Base-by-base conservation (phyloP, 1,139 yeast genomes). In the Geotrichum fermentans region DNA sequence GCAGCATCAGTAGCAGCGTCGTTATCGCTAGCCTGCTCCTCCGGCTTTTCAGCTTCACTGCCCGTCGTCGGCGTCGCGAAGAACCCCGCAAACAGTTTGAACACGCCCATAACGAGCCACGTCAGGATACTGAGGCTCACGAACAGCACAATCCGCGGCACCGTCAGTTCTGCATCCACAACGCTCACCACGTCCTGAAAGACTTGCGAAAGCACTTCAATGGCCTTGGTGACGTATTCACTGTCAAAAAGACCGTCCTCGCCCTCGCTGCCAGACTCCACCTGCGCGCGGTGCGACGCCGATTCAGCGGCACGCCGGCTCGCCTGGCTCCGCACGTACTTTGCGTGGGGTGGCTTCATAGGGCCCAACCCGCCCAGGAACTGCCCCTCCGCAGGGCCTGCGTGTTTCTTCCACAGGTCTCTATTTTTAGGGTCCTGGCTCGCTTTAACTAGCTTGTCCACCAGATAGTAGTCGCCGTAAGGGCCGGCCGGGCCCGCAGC, bases 361-460 rank as follows among this genome's bases (percentile, higher is more conserved):
- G 20, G 39, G 21, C 46, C 46, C 28, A 43, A 11, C 14, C 36
- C 21, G 21, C 46, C 46, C 8, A 43, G 29, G 24, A 16, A 43
- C 35, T 34, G 22, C 8, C 45, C 40, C 24, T 35, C 38, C 13
- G 21, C 38, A 2, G 39, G 39, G 1, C 52, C 49, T 37, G 52
- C 53, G 33, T 58, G 57, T 46, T 56, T 47, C 39, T 58, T 56
- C 58, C 59, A 58, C n/a, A 34, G 45, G 14, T 54, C 55, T 2
- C 64, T 52, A 46, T 58, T 55, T 13, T 53, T 48, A 2, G 63
- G 62, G 36, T 59, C 60, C 16, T 58, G 52, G 46, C 60, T 61
- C 35, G 42, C 49, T 11, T 60, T 50, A n/a, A 61, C 61, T 36
- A 61, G 43, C 38, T 61, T 64, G 13, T 58, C 55, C 47, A 61